Evolutionary conservation across 2,329 filamentous ascomycete species (phyloP).

Genomic region (Coleophoma cylindrospora): DNA sequence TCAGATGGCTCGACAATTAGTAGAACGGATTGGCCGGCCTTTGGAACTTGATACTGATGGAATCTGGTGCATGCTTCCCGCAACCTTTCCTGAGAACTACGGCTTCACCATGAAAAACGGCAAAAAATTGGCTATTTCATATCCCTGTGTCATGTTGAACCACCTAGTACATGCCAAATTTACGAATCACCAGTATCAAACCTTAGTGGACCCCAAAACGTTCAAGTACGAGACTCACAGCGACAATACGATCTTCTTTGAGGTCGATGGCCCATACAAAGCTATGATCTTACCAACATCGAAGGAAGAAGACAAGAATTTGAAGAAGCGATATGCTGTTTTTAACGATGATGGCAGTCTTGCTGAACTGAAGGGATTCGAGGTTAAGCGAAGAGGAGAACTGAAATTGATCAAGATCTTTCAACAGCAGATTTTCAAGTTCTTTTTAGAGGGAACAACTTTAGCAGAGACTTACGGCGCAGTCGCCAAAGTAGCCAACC

Average conservation of each 20-base stretch:
- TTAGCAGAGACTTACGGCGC: constrained; percentile 84
- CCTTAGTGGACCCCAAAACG: constrained; percentile 68
- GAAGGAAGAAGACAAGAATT: constrained; percentile 98
- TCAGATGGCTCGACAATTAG: constrained; percentile 88
- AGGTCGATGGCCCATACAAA: constrained; percentile 95
- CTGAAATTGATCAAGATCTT: constrained; percentile 99
- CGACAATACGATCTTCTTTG: constrained; percentile 99
- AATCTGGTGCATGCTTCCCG: constrained; percentile 99
- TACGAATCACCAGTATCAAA: constrained; percentile 97
- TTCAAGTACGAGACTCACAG: constrained; percentile 96
- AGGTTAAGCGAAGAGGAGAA: constrained; percentile 95
- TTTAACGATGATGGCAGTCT: constrained; percentile 97
- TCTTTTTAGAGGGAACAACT: constrained; percentile 89
- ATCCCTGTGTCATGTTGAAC: constrained; percentile 98
- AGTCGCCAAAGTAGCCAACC: constrained; percentile 91
- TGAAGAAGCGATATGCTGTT: constrained; percentile 98
- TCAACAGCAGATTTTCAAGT: constrained; percentile 98
- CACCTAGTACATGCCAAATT: constrained; percentile 92
- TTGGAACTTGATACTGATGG: constrained; percentile 96
- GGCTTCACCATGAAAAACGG: constrained; percentile 90
- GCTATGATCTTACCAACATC: constrained; percentile 97
- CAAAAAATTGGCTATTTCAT: constrained; percentile 94
- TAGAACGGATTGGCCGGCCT: constrained; percentile 88
- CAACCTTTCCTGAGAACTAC: constrained; percentile 95
- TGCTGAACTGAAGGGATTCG: constrained; percentile 94